Percentiles rank a stretch among this genome's conserved stretches.
Evolutionary conservation across 2,329 filamentous ascomycete species (phyloP).

Genomic region (Pseudodiploospora longispora): DNA sequence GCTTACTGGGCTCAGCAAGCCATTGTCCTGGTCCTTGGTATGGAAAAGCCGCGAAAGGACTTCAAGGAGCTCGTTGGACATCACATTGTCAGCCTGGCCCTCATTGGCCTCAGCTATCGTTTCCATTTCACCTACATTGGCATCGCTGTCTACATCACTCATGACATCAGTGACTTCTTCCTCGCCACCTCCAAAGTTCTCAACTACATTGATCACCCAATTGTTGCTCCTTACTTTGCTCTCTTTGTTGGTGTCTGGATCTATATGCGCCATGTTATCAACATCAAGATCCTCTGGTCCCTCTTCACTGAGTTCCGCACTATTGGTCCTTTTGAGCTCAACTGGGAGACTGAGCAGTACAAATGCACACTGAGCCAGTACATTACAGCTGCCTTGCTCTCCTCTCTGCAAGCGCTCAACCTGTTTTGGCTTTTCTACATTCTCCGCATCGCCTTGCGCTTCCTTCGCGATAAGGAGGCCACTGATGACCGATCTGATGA

Average conservation of each 20-base stretch:
- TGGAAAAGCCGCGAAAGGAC: constrained; percentile 92
- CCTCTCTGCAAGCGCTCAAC: constrained; percentile 65
- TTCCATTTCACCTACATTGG: constrained; percentile 98
- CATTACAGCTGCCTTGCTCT: constrained; percentile 59
- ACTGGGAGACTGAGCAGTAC: constrained; percentile 71
- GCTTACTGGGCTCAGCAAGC: constrained; percentile 95
- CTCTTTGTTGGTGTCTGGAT: constrained; percentile 78
- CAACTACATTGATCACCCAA: constrained; percentile 75
- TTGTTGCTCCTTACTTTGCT: constrained; percentile 79
- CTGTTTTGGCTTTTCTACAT: constrained; percentile 78
- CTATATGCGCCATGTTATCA: constrained; percentile 82
- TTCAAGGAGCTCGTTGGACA: constrained; percentile 89
- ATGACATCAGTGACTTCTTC: constrained; percentile 94
- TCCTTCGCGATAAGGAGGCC: constrained; percentile 51
- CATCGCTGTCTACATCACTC: constrained; percentile 85
- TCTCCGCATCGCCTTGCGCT: constrained; percentile 63
- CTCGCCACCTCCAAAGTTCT: constrained; percentile 85
- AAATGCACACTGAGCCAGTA: constrained; percentile 63
- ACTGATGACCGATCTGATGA: constrained; percentile 66
- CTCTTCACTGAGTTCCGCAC: constrained; percentile 69
- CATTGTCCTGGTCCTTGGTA: constrained; percentile 74
- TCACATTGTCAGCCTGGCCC: constrained; percentile 77
- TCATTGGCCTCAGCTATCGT: constrained; percentile 82
- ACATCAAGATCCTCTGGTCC: constrained; percentile 67
- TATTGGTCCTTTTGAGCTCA: constrained; percentile 64